A percentile compares a stretch with the other conserved stretches of the same genome.
Evolutionary conservation across 768 basidiomycete genomes (phyloP).

Genomic region (Auricularia sp.): DNA sequence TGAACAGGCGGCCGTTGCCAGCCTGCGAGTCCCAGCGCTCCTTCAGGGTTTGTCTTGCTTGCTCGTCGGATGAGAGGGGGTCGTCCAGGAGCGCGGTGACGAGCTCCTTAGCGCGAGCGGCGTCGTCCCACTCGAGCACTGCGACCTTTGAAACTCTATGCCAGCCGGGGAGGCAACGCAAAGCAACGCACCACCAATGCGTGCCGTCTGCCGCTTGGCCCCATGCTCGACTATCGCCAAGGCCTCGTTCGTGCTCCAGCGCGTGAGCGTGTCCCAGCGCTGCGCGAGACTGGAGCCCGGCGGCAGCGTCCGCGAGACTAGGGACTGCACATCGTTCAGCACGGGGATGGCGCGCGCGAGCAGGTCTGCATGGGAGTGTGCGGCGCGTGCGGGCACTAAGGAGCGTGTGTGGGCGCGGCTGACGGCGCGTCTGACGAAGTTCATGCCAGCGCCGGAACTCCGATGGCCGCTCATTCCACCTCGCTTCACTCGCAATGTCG

Average conservation of each 20-base stretch:
- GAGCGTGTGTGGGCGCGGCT: not conserved
- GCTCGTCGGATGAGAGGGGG: conserved; percentile 49
- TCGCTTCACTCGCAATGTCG: not conserved
- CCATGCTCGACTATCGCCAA: not conserved
- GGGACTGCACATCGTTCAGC: not conserved
- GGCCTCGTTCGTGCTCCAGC: not conserved
- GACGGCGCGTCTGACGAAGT: not conserved
- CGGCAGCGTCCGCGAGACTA: not conserved
- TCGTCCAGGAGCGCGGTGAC: conserved; percentile 64
- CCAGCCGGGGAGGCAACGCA: not conserved
- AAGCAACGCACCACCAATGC: conserved; percentile 38
- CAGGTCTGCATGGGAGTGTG: not conserved
- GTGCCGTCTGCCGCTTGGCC: conserved; percentile 22
- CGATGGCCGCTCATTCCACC: not conserved
- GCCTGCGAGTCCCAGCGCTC: conserved; percentile 32
- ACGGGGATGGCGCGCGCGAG: not conserved
- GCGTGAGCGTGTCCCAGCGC: not conserved
- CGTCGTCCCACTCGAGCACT: conserved; percentile 54
- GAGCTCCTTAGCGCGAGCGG: conserved; percentile 44
- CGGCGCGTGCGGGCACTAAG: not conserved
- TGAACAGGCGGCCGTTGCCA: conserved; percentile 16
- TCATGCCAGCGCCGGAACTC: not conserved
- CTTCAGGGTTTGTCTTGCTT: conserved; percentile 11
- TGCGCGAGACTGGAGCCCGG: not conserved
- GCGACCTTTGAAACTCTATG: conserved; percentile 4